These are phyloP conservation scores for Clarireedia sp. DNA, from an alignment of 2,329 filamentous ascomycete genomes.

Conservation along the genomic window DNA sequence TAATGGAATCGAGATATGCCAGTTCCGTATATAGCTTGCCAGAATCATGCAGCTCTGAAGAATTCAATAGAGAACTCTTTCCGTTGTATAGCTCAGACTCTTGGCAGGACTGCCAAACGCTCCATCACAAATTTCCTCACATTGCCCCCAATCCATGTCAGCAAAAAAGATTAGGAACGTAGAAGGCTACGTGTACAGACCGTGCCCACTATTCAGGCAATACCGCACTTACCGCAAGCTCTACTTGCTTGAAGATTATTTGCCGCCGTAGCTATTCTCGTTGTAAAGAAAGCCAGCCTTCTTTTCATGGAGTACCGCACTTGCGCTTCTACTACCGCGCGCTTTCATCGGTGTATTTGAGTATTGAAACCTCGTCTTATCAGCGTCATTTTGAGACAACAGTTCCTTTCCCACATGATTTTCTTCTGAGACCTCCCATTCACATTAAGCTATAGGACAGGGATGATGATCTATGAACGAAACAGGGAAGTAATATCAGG, in stretches of 20 bases:
- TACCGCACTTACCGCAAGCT: slow-evolving; percentile 1
- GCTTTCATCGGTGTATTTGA: background rate
- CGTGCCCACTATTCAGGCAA: background rate
- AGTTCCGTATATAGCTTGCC: background rate
- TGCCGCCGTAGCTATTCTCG: slow-evolving; percentile 1
- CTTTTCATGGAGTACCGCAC: background rate
- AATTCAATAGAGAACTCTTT: background rate
- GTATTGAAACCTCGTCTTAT: background rate
- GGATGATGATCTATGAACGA: too few species aligned
- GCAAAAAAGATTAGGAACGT: too few species aligned
- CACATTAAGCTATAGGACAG: too few species aligned
- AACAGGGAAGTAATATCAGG: too few species aligned
- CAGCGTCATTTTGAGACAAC: background rate
- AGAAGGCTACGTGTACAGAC: background rate
- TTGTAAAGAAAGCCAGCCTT: background rate
- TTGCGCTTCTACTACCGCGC: slow-evolving; percentile 5
- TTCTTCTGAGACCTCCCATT: background rate
- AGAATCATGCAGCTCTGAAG: background rate
- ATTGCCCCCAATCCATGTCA: background rate
- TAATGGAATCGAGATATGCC: background rate
- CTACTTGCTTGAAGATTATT: slow-evolving; percentile 5
- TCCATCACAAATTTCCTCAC: background rate
- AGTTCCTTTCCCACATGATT: background rate
- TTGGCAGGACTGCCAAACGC: too few species aligned
- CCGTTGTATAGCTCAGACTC: background rate